Percentiles rank a stretch among this genome's conserved stretches.
phyloP scores from a whole-genome alignment of 2,329 filamentous ascomycete species.

The Cladosporium sp. region DNA sequence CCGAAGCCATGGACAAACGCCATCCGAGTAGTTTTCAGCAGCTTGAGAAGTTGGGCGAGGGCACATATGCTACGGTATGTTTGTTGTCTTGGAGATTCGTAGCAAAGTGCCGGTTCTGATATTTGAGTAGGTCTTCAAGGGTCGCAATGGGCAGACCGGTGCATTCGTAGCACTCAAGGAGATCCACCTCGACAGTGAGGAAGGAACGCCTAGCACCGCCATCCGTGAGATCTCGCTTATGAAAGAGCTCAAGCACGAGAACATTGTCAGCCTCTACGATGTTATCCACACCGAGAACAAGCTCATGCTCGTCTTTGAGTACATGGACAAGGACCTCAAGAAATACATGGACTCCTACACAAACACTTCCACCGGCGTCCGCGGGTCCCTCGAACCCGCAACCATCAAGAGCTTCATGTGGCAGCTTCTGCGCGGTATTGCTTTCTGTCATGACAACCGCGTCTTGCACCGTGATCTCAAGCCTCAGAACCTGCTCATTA shows the following conservation, averaged over 20 bases:
- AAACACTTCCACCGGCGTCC: constrained; percentile 64
- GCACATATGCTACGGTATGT: constrained; percentile 90
- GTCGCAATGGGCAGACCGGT: constrained; percentile 92
- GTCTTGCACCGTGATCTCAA: constrained; percentile 94
- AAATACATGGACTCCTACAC: constrained; percentile 79
- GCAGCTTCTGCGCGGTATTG: constrained; percentile 89
- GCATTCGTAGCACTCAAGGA: constrained; percentile 96
- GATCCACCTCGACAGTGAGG: constrained; percentile 97
- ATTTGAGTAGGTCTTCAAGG: constrained; percentile 80
- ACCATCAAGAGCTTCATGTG: constrained; percentile 99
- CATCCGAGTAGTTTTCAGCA: constrained; percentile 98
- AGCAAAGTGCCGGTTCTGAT: background rate
- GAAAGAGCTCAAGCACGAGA: constrained; percentile 99
- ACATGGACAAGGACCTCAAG: constrained; percentile 97
- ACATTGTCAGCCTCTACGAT: constrained; percentile 95
- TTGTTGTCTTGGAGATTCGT: background rate
- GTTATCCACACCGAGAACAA: constrained; percentile 99
- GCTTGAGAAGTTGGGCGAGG: constrained; percentile 95
- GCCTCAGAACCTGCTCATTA: constrained; percentile 94
- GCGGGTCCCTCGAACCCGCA: constrained; percentile 78
- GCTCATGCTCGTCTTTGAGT: constrained; percentile 98
- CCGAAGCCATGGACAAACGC: constrained; percentile 74
- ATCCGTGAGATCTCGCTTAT: constrained; percentile 98
- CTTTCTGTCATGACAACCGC: constrained; percentile 96
- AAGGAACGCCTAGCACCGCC: constrained; percentile 93